Evolutionary conservation across 2,329 filamentous ascomycete species (phyloP).

Genomic region (Coniochaeta sp.): DNA sequence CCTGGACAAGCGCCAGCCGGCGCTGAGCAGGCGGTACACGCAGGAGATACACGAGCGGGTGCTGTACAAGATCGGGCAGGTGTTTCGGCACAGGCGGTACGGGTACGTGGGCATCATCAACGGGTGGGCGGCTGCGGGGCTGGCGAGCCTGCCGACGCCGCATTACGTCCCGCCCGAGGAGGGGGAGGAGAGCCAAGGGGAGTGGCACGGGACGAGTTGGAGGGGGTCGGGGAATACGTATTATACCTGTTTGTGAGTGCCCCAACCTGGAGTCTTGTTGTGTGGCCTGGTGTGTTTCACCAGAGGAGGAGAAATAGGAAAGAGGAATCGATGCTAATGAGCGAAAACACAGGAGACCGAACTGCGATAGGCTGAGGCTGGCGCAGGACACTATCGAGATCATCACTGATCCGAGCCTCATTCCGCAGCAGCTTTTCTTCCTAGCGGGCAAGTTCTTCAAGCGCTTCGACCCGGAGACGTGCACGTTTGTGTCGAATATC

Average conservation of each 20-base stretch:
- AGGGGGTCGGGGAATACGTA: conserved; percentile 52
- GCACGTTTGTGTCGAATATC: conserved; percentile 74
- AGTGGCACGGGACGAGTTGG: conserved; percentile 39
- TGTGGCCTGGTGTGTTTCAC: background rate
- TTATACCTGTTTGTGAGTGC: conserved; percentile 78
- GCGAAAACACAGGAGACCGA: conserved; percentile 36
- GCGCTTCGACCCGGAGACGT: conserved; percentile 61
- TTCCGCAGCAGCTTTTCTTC: conserved; percentile 52
- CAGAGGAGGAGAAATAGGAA: conserved; percentile 26
- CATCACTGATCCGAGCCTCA: conserved; percentile 36
- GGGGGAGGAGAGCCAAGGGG: conserved; percentile 43
- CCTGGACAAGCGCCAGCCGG: conserved; percentile 33
- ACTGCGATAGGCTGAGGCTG: conserved; percentile 60
- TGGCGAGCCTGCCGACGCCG: conserved; percentile 16
- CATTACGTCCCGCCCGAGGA: conserved; percentile 9
- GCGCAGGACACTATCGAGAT: conserved; percentile 74
- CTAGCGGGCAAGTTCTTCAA: conserved; percentile 84
- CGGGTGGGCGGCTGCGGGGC: conserved; percentile 62
- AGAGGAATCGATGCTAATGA: conserved; percentile 25
- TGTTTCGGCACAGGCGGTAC: conserved; percentile 78
- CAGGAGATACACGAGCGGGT: conserved; percentile 32
- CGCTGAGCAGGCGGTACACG: conserved; percentile 22
- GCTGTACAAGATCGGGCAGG: conserved; percentile 66
- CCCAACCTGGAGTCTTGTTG: background rate
- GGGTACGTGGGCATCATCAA: conserved; percentile 74